Conservation (phyloP, 768 basidiomycete species). For the Terana coerulea region DNA sequence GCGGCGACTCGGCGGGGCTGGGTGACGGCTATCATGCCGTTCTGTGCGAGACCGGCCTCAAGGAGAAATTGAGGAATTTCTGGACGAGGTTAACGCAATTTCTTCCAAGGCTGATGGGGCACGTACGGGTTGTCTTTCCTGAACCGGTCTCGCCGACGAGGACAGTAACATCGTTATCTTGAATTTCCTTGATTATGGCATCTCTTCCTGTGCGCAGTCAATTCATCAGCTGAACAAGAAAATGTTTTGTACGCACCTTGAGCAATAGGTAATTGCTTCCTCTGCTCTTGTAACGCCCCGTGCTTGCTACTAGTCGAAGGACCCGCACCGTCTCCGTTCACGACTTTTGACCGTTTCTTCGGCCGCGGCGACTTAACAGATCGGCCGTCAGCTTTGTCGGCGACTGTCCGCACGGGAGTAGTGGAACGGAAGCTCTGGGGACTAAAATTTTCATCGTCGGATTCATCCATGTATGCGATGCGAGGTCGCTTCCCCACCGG, state of each 20-base stretch:
- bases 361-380: constrained; percentile 1
- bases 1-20: constrained; percentile 96
- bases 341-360: constrained; percentile 6
- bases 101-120: not conserved
- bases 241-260: constrained; percentile 45
- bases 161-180: constrained; percentile 78
- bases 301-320: constrained; percentile 5
- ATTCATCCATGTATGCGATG: constrained; percentile 23
- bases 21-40: constrained; percentile 83
- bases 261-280: constrained; percentile 73
- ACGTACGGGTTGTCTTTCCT: constrained; percentile 96
- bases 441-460: constrained; percentile 26
- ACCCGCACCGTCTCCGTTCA: not conserved
- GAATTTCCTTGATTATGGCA: constrained; percentile 68
- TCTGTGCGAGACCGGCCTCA: constrained; percentile 69
- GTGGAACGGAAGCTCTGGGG: not conserved
- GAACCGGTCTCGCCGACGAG: constrained; percentile 97
- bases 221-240: not conserved
- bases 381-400: constrained; percentile 5
- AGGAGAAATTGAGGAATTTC: constrained; percentile 96
- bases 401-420: not conserved
- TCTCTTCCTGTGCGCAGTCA: constrained; percentile 55
- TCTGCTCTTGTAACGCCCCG: constrained; percentile 51
- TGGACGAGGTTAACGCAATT: constrained; percentile 29
- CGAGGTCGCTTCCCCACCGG: constrained; percentile 13